Conservation (phyloP, 139 green algal genomes). For the Chloropicon primus region DNA sequence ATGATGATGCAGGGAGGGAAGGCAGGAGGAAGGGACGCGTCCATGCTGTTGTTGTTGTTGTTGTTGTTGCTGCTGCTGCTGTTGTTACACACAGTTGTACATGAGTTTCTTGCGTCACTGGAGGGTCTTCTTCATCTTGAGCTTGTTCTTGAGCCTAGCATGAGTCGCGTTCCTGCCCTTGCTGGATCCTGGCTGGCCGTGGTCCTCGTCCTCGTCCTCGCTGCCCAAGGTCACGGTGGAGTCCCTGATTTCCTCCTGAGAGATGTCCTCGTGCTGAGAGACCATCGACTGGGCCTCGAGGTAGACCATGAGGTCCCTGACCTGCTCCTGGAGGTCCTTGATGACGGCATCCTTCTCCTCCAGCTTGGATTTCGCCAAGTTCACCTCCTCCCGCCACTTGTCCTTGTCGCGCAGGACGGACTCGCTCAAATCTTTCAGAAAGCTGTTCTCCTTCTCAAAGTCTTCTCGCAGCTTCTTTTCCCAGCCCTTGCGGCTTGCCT, state of each 20-base stretch:
- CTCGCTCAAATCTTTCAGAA: neutral
- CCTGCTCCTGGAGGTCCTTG: conserved; percentile 31
- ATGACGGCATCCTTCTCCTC: conserved; percentile 28
- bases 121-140: neutral
- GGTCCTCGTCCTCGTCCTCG: neutral
- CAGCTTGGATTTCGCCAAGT: neutral
- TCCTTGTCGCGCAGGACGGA: neutral
- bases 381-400: neutral
- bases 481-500: neutral
- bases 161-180: neutral
- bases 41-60: no score
- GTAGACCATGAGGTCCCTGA: conserved; percentile 66
- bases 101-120: neutral
- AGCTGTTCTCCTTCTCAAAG: neutral
- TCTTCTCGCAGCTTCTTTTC: neutral
- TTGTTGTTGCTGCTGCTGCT: no score
- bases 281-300: conserved; percentile 37
- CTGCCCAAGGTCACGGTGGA: neutral
- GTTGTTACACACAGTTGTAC: neutral
- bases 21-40: no score
- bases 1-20: no score
- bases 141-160: neutral
- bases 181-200: no score
- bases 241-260: neutral
- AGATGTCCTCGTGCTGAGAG: neutral